phyloP scores from a whole-genome alignment of 129 eudicot species.

The Heracleum sosnowskyi region DNA sequence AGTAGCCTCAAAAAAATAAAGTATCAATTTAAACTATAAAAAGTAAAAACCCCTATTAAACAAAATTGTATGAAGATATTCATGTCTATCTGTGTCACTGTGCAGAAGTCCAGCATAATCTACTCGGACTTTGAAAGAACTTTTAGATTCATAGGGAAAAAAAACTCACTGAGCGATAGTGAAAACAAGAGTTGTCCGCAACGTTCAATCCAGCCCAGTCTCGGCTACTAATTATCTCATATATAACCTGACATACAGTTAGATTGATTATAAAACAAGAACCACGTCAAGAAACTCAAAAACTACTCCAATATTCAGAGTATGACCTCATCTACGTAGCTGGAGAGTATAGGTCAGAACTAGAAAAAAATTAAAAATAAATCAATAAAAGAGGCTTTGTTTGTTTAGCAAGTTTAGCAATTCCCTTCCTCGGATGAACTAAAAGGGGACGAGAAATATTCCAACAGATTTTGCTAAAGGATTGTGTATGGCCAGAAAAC shows the following conservation, averaged over 20 bases:
- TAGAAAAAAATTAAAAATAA: neutral
- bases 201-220: slow-evolving; percentile 88
- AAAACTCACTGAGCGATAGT: slow-evolving; percentile 64
- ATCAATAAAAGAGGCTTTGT: neutral
- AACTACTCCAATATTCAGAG: neutral
- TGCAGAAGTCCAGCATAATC: neutral
- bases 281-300: slow-evolving; percentile 1
- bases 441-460: neutral
- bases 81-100: neutral
- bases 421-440: neutral
- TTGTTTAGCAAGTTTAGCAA: neutral
- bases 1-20: neutral
- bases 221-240: slow-evolving; percentile 43
- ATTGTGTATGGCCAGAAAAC: neutral
- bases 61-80: neutral
- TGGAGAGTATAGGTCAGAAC: neutral
- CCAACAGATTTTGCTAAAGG: neutral
- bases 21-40: neutral
- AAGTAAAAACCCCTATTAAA: neutral
- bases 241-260: slow-evolving; percentile 35
- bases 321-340: slow-evolving; percentile 1
- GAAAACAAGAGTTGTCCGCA: slow-evolving; percentile 95
- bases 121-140: neutral
- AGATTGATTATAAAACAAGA: slow-evolving; percentile 13
- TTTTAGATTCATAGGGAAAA: neutral